Percentiles rank a stretch among this genome's conserved stretches.
Conservation (phyloP, 2,329 filamentous ascomycete species). For the Canariomyces notabilis region DNA sequence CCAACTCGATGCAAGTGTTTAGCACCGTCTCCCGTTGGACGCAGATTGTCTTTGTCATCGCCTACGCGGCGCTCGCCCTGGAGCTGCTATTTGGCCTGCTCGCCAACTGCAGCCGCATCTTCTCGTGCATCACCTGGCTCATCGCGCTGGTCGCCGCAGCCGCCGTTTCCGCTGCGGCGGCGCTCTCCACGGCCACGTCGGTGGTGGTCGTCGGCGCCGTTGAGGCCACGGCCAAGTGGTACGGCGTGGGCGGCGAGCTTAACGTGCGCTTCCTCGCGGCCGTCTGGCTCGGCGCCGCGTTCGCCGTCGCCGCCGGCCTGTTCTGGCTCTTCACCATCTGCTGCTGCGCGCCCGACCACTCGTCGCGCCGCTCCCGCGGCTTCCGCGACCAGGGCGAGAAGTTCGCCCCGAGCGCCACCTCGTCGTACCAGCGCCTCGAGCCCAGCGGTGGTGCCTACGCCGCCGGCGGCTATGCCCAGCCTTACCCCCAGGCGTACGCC, state of each 20-base stretch:
- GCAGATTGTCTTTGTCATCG: slow-evolving; percentile 72
- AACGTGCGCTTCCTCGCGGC: slow-evolving; percentile 65
- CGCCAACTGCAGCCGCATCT: slow-evolving; percentile 74
- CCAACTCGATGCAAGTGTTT: slow-evolving; percentile 67
- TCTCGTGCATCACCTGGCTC: slow-evolving; percentile 78
- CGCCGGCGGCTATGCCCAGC: slow-evolving; percentile 20
- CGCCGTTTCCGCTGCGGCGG: slow-evolving; percentile 57
- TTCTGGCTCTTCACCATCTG: slow-evolving; percentile 93
- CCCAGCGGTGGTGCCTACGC: slow-evolving; percentile 36
- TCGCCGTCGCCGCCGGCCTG: slow-evolving; percentile 67
- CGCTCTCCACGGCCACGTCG: slow-evolving; percentile 71
- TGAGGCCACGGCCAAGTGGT: slow-evolving; percentile 61
- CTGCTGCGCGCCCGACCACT: slow-evolving; percentile 71
- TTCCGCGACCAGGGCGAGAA: slow-evolving; percentile 47
- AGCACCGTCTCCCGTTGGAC: slow-evolving; percentile 73
- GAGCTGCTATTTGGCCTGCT: slow-evolving; percentile 77
- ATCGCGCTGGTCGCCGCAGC: slow-evolving; percentile 58
- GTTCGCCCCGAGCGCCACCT: slow-evolving; percentile 35
- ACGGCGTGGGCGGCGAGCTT: slow-evolving; percentile 63
- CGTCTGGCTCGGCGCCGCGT: slow-evolving; percentile 75
- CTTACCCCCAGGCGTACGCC: slow-evolving; percentile 12
- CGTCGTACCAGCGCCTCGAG: slow-evolving; percentile 44
- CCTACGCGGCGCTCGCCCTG: slow-evolving; percentile 61
- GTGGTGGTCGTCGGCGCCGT: slow-evolving; percentile 64
- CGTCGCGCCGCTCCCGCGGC: slow-evolving; percentile 28